These are phyloP conservation scores for Apiospora marii DNA, from an alignment of 2,329 filamentous ascomycete genomes.

Conservation along the genomic window DNA sequence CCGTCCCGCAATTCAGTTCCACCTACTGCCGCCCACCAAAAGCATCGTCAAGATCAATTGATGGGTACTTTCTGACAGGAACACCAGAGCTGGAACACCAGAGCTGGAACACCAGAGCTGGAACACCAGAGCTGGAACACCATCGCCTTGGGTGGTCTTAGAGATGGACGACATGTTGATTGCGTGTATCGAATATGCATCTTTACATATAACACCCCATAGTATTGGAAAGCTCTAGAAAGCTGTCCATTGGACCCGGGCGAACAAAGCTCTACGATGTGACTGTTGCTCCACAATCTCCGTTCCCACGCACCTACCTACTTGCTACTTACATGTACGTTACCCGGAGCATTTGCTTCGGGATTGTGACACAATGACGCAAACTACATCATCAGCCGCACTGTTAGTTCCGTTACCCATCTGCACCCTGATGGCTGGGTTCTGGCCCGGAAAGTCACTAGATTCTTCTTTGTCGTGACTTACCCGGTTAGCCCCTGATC, in stretches of 20 bases:
- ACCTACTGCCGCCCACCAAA: background rate
- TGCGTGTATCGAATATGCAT: background rate
- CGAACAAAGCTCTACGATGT: background rate
- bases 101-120: background rate
- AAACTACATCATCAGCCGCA: background rate
- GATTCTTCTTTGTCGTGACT: background rate
- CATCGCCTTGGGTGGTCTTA: background rate
- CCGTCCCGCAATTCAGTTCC: background rate
- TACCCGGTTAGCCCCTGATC: background rate
- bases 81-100: background rate
- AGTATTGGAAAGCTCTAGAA: background rate
- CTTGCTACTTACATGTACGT: background rate
- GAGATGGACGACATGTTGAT: background rate
- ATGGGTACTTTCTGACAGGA: background rate
- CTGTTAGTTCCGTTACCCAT: background rate
- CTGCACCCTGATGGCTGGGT: background rate
- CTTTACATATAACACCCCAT: background rate
- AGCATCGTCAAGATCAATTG: background rate
- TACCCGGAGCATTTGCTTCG: constrained; percentile 19
- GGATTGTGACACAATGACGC: constrained; percentile 19
- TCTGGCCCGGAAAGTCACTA: background rate
- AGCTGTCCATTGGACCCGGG: background rate
- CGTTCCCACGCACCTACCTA: background rate
- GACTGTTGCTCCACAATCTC: background rate
- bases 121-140: background rate